Conservation (phyloP, 2,329 filamentous ascomycete species). For the Penicillium concentricum region DNA sequence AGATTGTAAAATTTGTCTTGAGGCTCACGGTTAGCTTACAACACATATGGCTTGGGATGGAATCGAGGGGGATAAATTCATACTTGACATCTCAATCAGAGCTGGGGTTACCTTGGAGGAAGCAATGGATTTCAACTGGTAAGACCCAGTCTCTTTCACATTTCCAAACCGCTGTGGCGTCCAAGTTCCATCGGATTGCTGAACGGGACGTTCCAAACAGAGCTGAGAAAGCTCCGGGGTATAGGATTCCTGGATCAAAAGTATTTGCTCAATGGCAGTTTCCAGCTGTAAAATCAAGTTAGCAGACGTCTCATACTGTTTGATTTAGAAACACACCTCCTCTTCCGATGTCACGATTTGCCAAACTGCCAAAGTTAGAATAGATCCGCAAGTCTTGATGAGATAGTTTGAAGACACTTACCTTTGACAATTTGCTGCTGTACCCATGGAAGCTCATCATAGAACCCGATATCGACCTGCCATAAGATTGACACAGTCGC, state of each 20-base stretch:
- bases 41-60: too few species aligned
- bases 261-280: constrained; percentile 9
- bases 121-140: background rate
- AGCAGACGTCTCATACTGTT: background rate
- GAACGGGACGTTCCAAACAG: constrained; percentile 6
- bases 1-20: constrained; percentile 32
- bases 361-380: constrained; percentile 10
- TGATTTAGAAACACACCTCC: background rate
- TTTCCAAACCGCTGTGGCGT: constrained; percentile 8
- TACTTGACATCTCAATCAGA: constrained; percentile 19
- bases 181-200: constrained; percentile 15
- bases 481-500: constrained; percentile 18
- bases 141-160: background rate
- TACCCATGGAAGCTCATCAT: constrained; percentile 11
- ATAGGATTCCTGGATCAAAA: constrained; percentile 9
- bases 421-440: constrained; percentile 22
- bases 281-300: constrained; percentile 3
- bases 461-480: constrained; percentile 24
- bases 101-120: background rate
- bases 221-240: background rate
- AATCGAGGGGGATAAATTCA: background rate
- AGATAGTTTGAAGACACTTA: background rate
- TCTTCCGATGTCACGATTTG: constrained; percentile 5
- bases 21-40: background rate
- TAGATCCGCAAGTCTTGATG: too few species aligned